Evolutionary conservation across 345 rosid species (phyloP).

Genomic region (Syzygium grande): DNA sequence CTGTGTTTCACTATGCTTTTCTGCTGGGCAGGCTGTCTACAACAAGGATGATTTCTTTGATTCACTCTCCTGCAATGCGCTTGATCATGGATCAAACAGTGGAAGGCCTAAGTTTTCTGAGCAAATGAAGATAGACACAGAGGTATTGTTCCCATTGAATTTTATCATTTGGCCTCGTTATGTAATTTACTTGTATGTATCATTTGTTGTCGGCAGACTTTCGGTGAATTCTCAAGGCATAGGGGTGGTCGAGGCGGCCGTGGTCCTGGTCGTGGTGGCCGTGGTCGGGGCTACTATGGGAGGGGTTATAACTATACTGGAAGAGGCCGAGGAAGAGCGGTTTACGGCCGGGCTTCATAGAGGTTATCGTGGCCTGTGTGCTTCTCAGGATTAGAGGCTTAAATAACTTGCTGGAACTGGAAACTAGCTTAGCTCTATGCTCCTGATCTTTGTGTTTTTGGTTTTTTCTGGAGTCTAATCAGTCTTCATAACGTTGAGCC

Average conservation of each 20-base stretch:
- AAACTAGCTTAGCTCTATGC: slow-evolving; percentile 1
- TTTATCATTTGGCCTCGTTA: background rate
- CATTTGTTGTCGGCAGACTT: slow-evolving; percentile 31
- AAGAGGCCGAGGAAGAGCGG: slow-evolving; percentile 29
- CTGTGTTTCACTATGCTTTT: background rate
- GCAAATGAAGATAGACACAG: slow-evolving; percentile 80
- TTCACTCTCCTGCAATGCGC: slow-evolving; percentile 55
- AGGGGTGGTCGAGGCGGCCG: slow-evolving; percentile 45
- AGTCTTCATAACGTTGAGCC: background rate
- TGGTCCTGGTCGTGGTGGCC: slow-evolving; percentile 25
- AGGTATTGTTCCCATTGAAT: slow-evolving; percentile 31
- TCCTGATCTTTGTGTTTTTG: background rate
- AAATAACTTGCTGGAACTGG: background rate
- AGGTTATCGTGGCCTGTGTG: background rate
- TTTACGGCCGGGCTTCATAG: slow-evolving; percentile 13
- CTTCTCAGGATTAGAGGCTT: background rate
- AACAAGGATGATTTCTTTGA: slow-evolving; percentile 94
- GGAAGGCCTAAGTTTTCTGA: slow-evolving; percentile 80
- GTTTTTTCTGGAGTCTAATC: background rate
- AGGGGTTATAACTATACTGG: slow-evolving; percentile 28
- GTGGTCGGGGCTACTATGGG: slow-evolving; percentile 38
- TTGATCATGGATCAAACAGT: slow-evolving; percentile 38
- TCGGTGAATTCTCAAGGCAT: slow-evolving; percentile 58
- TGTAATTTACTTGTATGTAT: background rate
- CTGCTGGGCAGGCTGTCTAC: slow-evolving; percentile 54